Base-by-base conservation (phyloP, 768 basidiomycete genomes). In the Rhodotorula graminis region DNA sequence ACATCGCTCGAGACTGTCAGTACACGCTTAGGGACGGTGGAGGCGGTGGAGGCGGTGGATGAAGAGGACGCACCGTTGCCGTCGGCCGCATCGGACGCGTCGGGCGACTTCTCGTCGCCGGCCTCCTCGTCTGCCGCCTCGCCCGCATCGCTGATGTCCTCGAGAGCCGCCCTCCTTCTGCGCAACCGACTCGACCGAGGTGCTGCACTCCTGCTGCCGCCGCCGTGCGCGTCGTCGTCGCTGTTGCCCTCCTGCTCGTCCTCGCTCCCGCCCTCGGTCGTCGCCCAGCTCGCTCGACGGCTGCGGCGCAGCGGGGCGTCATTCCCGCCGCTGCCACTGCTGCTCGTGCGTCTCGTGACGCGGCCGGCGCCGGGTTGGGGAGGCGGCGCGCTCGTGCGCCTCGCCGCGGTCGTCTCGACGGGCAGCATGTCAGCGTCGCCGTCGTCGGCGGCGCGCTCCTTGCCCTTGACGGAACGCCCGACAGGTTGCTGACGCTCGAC, bases 331-430 rank as follows among this genome's bases (percentile, higher is more conserved):
- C 29, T 0, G 25, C 57, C 12, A 0, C 29, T 47, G n/a, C 71
- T 67, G 55, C 67, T 73, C 16, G 55, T 59, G 27, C 72, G 64
- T 8, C 60, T 29, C n/a, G 60, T 61, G 44, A 23, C 42, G 12
- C 72, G 67, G 31, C 66, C 67, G 42, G 53, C 60, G 23, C 62
- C n/a, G 27, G 52, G 33, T 10, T 7, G 21, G 42, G 23, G 23
- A 19, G 6, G 14, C 55, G 31, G 67, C 46, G 8, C 46, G 3
- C 6, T 47, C 15, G 15, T 56, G 27, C 31, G 62, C 31, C 16
- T 29, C 18, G 57, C 16, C 56, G n/a, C 31, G 19, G 15, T 12
- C 52, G 31, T 33, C 31, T 25, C 9, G 15, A 10, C 40, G 23
- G 25, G 14, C 5, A 31, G 49, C 49, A 14, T 55, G 23, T 50